Base-by-base conservation (phyloP, 2,329 filamentous ascomycete genomes). In the Colletotrichum euphorbiae region DNA sequence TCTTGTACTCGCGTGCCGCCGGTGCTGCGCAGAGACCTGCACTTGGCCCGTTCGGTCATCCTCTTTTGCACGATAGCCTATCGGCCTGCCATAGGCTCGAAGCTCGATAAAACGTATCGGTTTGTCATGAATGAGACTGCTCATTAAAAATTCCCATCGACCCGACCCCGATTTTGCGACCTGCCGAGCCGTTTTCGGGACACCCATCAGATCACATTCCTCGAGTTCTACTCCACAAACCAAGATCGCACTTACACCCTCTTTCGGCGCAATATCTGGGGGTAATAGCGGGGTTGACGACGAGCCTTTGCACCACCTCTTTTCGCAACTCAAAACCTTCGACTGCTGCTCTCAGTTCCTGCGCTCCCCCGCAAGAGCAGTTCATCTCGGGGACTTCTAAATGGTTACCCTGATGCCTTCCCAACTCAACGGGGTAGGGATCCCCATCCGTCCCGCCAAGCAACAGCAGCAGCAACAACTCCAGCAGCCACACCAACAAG, bases 381-480 rank as follows among this genome's bases (percentile, higher is more conserved):
- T 62, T 43, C 31, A 12, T 61, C 43, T 58, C 55, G 17, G 36
- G 62, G 57, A 31, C 56, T 51, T 55, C 60, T 69, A 70, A 58
- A 70, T 70, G 69, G 69, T 70, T 33, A 69, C 67, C 51, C 57
- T 69, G 65, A 78, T 79, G 77, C 77, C 77, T 70, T 74, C 74
- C 62, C 75, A 78, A 70, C 70, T 77, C 38, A 73, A 75, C 67
- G 74, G 77, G 70, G 75, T 72, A 56, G 72, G 78, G 51, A 74
- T 79, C 54, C 74, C 77, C 62, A 73, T 77, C 65, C 74, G 78
- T 71, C 77, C 77, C 72, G 76, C 74, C 58, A 76, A 77, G 57
- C 70, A 76, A 73, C 75, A 74, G 36, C 52, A 71, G 51, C 68
- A 63, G 1, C 65, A 69, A 21, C 58, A 68, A n/a, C n/a, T n/a